Base-by-base conservation (phyloP, 805 yeast species). In the Kodamaea neixiangensis region DNA sequence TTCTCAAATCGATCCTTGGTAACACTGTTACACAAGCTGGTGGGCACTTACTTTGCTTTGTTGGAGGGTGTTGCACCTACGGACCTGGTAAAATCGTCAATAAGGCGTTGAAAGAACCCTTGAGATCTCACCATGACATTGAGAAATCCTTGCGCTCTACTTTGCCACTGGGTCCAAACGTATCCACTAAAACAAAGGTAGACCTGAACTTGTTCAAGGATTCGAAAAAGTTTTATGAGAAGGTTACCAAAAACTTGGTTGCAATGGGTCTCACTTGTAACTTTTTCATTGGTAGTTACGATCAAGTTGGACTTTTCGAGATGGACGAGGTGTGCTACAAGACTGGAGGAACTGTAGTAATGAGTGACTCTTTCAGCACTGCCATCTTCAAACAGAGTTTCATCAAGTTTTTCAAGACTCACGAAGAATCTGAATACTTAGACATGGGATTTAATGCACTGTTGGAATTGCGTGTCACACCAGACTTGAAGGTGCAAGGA, bases 301-400 rank as follows among this genome's bases (percentile, higher is more conserved):
- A 85, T 63, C 90, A 85, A 64, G 76, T 83, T 41, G 90, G 90
- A 0, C 68, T 85, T 29, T 78, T 69, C 54, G 90, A 85, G 62
- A 85, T 85, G 89, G 84, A 81, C 52, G 71, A 76, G 13, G 65
- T 84, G 9, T 70, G 81, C 46, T 73, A 76, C 58, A 73, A 73
- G 51, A 83, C 88, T 9, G 89, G 89, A 21, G 90, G 90, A 46
- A 69, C 71, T 2, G 75, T 83, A 20, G 81, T 85, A 2, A 76
- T 83, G 71, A 73, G 85, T 50, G 90, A 85, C 67, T 79, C 85
- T 3, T 85, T 84, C 60, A 76, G 80, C 31, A 84, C 89, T 0
- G 79, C 89, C 1, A 84, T 85, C 54, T 85, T 85, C 71, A 82
- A 80, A 58, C 88, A 84, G 65, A 83, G 88, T 19, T 76, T 83